These are phyloP conservation scores for Schwanniomyces etchellsii DNA, from an alignment of 1,139 yeast genomes.

Conservation along the genomic window DNA sequence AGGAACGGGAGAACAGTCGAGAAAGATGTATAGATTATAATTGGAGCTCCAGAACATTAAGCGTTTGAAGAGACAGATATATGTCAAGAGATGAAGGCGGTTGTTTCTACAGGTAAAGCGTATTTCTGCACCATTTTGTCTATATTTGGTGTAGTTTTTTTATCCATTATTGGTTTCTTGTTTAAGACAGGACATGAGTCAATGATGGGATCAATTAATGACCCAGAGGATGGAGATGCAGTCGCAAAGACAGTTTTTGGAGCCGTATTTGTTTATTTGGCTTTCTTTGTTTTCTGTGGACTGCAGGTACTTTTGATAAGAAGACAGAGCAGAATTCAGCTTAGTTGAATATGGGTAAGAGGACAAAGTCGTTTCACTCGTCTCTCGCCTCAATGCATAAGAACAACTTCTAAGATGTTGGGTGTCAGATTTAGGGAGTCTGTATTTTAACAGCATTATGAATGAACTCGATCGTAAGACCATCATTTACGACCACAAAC, in stretches of 20 bases:
- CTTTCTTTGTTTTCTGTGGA: constrained; percentile 84
- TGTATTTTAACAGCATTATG: no score
- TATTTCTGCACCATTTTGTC: constrained; percentile 94
- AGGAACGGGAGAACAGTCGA: no score
- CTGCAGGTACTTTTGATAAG: constrained; percentile 64
- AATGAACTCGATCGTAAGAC: no score
- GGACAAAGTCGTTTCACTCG: no score
- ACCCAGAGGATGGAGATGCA: constrained; percentile 90
- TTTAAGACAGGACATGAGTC: constrained; percentile 82
- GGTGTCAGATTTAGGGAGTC: no score
- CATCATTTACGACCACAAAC: no score
- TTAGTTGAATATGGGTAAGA: constrained; percentile 11
- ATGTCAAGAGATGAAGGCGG: constrained; percentile 24
- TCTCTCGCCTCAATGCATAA: no score
- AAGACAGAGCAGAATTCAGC: constrained; percentile 54
- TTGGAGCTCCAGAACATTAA: no score
- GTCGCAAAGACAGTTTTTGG: constrained; percentile 88
- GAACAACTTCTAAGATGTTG: no score
- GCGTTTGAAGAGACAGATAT: no score
- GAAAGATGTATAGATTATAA: no score
- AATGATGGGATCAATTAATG: constrained; percentile 85
- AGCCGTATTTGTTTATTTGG: constrained; percentile 79
- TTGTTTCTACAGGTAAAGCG: constrained; percentile 63
- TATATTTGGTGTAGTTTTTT: constrained; percentile 83
- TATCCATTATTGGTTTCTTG: constrained; percentile 76